Conservation (phyloP, 257 asterid species). For the Solanum sejunctum region DNA sequence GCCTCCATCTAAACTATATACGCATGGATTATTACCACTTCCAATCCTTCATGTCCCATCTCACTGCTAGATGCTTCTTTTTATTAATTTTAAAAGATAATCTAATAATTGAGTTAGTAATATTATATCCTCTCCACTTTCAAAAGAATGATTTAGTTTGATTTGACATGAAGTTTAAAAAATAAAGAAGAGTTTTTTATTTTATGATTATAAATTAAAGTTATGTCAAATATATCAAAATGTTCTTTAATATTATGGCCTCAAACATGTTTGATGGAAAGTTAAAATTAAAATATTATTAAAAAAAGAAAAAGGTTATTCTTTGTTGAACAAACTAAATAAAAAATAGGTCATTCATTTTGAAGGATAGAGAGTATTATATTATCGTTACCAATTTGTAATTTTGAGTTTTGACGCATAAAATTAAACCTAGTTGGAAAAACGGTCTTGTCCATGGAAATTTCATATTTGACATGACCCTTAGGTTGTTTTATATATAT, state of each 20-base stretch:
- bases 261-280: too few relatives aligned
- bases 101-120: neutral
- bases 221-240: too few relatives aligned
- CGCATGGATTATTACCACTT: conserved; percentile 2
- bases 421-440: neutral
- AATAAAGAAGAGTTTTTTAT: too few relatives aligned
- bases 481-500: neutral
- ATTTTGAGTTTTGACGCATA: neutral
- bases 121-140: too few relatives aligned
- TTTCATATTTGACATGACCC: neutral
- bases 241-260: too few relatives aligned
- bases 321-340: too few relatives aligned
- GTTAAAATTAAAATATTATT: too few relatives aligned
- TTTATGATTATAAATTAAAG: too few relatives aligned
- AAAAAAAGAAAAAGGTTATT: too few relatives aligned
- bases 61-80: neutral
- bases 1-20: conserved; percentile 18
- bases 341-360: too few relatives aligned
- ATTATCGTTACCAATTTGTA: neutral
- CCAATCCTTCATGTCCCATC: conserved; percentile 20
- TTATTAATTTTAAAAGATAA: neutral
- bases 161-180: too few relatives aligned
- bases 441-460: neutral
- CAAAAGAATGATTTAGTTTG: too few relatives aligned
- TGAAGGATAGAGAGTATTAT: neutral